phyloP scores from a whole-genome alignment of 1,284 basidiomycete species.

The Cronartium quercuum region DNA sequence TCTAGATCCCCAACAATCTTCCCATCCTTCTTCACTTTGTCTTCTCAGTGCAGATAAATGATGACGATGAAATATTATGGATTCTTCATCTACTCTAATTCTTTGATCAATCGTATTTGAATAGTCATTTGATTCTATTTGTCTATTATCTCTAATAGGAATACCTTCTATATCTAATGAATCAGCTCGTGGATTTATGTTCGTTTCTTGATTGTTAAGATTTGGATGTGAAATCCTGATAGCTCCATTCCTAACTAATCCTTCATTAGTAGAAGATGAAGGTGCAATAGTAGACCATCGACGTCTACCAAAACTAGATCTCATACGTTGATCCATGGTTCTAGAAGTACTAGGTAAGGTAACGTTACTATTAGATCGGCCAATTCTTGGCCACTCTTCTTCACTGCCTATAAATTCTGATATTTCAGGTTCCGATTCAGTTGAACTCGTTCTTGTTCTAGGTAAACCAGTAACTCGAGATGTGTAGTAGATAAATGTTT shows the following conservation, averaged over 20 bases:
- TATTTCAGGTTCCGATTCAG: neutral
- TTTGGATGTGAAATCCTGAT: neutral
- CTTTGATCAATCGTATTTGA: neutral
- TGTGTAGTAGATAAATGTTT: constrained; percentile 12
- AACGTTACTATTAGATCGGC: too few species aligned
- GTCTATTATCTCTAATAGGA: neutral
- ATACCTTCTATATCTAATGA: neutral
- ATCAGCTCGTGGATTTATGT: neutral
- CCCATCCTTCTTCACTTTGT: neutral
- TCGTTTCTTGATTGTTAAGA: neutral
- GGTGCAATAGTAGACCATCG: neutral
- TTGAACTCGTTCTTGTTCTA: neutral
- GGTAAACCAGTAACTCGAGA: constrained; percentile 2
- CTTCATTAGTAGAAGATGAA: neutral
- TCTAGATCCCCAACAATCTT: neutral
- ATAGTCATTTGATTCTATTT: neutral
- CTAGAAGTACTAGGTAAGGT: neutral
- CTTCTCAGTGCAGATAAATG: neutral
- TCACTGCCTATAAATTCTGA: neutral
- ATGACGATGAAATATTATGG: neutral
- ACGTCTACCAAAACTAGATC: neutral
- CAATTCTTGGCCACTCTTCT: neutral
- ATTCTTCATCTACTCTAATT: neutral
- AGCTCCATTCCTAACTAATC: neutral
- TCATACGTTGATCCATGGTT: neutral